Evolutionary conservation across 2,329 filamentous ascomycete species (phyloP), one percentile per base, ranked within the genome.

Genomic region (Claviceps sp.): DNA sequence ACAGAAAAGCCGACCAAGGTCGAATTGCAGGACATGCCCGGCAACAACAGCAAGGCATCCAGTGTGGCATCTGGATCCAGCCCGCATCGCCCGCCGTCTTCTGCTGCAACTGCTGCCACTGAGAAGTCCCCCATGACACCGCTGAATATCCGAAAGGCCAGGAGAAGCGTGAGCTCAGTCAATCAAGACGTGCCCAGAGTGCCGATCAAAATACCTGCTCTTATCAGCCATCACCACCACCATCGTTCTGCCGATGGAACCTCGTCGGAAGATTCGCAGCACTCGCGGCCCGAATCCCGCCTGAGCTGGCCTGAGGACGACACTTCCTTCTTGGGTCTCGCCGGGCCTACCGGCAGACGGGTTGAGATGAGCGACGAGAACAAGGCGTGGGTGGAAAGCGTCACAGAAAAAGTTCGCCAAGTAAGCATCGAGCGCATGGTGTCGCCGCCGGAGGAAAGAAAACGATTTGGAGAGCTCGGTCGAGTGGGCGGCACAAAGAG

Each of bases 341-440:
- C 85, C 0, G 86, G 86, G 0, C 85, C 85, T 1, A 79, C 77
- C 47, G 74, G 76, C 38, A 84, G 79, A 65, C 78, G 77, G 57
- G 75, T 79, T 7, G 78, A 75, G 62, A 85, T 81, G 69, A 86
- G 81, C 52, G 81, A 83, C 52, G 83, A 89, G 66, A 87, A 84
- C 62, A 75, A 81, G 53, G 81, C 83, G 41, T 93, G 87, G 87
- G 85, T 93, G 9, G 84, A 90, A 65, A 86, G 82, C 55, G 85
- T 93, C 71, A 84, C 88, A 69, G 84, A 87, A 61, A 85, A 87
- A 62, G 87, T 89, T 42, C 78, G 84, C 54, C 75, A 82, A 47
- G 85, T 81, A 55, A 86, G 83, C 61, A 78, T 78, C 52, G 81
- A 81, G 63, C 69, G 67, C 47, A 67, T 66, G 49, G 56, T 65